These are phyloP conservation scores for Pilatotrama ljubarskyi DNA, from an alignment of 768 basidiomycete genomes.

Conservation along the genomic window DNA sequence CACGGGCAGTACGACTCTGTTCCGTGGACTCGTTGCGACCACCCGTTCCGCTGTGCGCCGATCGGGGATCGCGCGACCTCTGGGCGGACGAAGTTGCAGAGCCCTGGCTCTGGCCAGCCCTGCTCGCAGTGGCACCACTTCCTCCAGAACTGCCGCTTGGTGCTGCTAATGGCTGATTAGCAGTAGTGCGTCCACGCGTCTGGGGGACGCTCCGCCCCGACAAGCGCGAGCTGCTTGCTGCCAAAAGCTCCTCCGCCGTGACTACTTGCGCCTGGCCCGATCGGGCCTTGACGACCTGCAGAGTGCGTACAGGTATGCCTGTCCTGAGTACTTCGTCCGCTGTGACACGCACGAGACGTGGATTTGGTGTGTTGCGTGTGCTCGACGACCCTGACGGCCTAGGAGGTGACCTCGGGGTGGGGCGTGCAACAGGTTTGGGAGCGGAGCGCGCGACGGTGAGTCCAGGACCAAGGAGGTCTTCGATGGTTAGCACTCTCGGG, in stretches of 20 bases:
- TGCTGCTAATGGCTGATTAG: neutral
- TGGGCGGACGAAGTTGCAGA: neutral
- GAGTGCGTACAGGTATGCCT: conserved; percentile 16
- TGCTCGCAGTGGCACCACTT: neutral
- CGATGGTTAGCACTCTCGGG: conserved; percentile 11
- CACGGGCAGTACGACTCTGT: neutral
- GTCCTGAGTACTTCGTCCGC: conserved; percentile 19
- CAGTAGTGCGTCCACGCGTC: neutral
- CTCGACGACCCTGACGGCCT: neutral
- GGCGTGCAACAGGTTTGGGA: neutral
- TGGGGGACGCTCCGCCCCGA: neutral
- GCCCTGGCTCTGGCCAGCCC: neutral
- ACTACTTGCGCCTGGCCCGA: conserved; percentile 34
- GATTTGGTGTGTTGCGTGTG: neutral
- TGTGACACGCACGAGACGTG: conserved; percentile 8
- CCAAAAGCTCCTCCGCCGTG: conserved; percentile 61
- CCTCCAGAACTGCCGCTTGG: neutral
- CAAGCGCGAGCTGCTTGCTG: conserved; percentile 12
- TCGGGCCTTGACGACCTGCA: conserved; percentile 18
- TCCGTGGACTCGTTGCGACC: neutral
- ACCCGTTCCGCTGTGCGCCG: neutral
- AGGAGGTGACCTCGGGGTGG: neutral
- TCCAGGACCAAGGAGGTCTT: conserved; percentile 16
- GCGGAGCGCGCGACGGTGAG: conserved; percentile 13
- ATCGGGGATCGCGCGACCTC: neutral